Conservation (phyloP, 1,284 basidiomycete species). For the Cryptococcus maquisensis region DNA sequence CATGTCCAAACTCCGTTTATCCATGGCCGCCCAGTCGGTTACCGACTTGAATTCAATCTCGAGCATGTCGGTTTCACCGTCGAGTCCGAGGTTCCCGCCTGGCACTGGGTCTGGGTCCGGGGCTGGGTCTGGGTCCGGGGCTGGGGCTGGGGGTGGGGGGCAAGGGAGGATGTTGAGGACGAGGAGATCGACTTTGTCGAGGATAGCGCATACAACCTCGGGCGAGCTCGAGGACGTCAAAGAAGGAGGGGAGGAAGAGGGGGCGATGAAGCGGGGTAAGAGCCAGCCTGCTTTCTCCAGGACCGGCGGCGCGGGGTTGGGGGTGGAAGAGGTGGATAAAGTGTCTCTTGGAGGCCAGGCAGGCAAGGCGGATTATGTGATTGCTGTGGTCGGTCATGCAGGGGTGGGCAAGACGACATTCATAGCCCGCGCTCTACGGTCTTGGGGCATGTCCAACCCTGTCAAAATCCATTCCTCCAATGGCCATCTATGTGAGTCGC, state of each 20-base stretch:
- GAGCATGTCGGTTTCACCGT: conserved; percentile 15
- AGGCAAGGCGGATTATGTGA: conserved; percentile 28
- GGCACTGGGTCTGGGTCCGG: not conserved
- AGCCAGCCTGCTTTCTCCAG: not conserved
- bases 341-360: not conserved
- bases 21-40: conserved; percentile 22
- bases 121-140: no score
- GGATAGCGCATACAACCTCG: conserved; percentile 1
- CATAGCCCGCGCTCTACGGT: conserved; percentile 37
- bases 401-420: conserved; percentile 44
- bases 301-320: not conserved
- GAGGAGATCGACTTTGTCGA: conserved; percentile 23
- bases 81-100: conserved; percentile 14
- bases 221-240: not conserved
- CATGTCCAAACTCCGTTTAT: conserved; percentile 33
- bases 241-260: not conserved
- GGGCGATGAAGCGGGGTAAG: not conserved
- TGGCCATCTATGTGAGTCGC: conserved; percentile 21
- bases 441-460: conserved; percentile 36
- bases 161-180: conserved; percentile 3
- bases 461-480: conserved; percentile 12
- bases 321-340: not conserved
- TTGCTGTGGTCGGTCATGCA: conserved; percentile 43
- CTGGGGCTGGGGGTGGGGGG: not conserved
- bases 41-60: conserved; percentile 17